Percentiles rank a stretch among this genome's conserved stretches.
Evolutionary conservation across 73 alveolate species (phyloP).

Genomic region (Effrenium voratum): DNA sequence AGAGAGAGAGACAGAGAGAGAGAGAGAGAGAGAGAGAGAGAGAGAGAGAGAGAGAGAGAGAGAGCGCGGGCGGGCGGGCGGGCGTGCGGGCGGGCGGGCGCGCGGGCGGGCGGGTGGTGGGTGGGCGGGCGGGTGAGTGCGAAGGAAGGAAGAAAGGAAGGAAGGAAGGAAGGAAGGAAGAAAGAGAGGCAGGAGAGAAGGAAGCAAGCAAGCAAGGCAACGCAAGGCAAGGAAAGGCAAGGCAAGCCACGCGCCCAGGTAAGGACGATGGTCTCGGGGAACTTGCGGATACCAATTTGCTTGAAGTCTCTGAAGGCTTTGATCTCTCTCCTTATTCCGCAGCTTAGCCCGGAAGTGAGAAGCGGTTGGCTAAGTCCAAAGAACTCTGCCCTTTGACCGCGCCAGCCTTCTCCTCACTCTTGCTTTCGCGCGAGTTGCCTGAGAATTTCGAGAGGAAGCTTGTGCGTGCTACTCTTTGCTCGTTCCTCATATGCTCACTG

Average conservation of each 20-base stretch:
- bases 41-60: neutral
- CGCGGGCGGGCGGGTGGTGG: neutral
- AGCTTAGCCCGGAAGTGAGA: no score
- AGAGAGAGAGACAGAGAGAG: neutral
- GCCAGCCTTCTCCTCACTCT: no score
- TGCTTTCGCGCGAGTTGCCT: no score
- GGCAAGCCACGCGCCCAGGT: neutral
- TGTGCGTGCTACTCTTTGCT: no score
- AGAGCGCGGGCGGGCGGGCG: neutral
- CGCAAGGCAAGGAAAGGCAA: neutral
- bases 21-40: neutral
- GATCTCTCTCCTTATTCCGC: no score
- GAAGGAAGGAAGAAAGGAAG: neutral
- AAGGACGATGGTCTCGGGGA: no score
- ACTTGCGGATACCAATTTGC: no score
- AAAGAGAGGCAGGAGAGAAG: neutral
- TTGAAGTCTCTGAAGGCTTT: no score
- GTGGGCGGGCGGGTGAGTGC: neutral
- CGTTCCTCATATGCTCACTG: no score
- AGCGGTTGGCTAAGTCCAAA: no score
- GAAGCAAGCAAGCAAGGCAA: neutral
- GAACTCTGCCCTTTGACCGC: no score
- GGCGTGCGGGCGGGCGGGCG: neutral
- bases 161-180: neutral
- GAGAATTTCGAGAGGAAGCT: no score